These are phyloP conservation scores for Calonectria leucothoes DNA, from an alignment of 2,329 filamentous ascomycete species.

Conservation along the genomic window DNA sequence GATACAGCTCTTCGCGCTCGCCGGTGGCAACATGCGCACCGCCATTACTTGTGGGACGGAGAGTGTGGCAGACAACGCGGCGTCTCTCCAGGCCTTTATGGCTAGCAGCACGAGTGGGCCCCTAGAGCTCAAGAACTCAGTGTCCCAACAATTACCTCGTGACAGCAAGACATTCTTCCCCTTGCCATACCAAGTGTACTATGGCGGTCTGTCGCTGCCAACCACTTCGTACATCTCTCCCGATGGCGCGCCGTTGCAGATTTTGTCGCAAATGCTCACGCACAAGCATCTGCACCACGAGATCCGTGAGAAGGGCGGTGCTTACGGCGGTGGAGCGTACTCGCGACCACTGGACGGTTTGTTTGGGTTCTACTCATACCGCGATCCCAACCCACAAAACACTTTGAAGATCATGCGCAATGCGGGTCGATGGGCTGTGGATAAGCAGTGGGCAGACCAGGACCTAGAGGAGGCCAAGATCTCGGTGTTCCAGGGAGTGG, in stretches of 20 bases:
- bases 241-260: conserved; percentile 83
- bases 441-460: conserved; percentile 82
- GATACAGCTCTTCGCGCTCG: conserved; percentile 84
- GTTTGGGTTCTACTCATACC: conserved; percentile 96
- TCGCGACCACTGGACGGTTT: conserved; percentile 82
- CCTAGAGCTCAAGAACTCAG: conserved; percentile 54
- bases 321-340: conserved; percentile 93
- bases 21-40: conserved; percentile 76
- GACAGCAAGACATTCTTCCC: conserved; percentile 88
- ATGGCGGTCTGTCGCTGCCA: conserved; percentile 83
- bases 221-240: conserved; percentile 85
- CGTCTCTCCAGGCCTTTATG: conserved; percentile 78
- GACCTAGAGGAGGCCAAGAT: conserved; percentile 98
- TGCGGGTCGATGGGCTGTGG: conserved; percentile 84
- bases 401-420: conserved; percentile 86
- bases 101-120: conserved; percentile 38
- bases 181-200: conserved; percentile 97
- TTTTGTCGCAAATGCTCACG: conserved; percentile 91
- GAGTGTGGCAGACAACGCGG: conserved; percentile 76
- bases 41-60: conserved; percentile 88
- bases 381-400: conserved; percentile 93
- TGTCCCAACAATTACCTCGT: conserved; percentile 52
- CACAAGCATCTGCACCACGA: conserved; percentile 98
- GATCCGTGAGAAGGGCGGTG: conserved; percentile 96
- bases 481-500: conserved; percentile 90